These are phyloP conservation scores for Passalora sequoiae DNA, from an alignment of 2,329 filamentous ascomycete genomes.

Conservation along the genomic window DNA sequence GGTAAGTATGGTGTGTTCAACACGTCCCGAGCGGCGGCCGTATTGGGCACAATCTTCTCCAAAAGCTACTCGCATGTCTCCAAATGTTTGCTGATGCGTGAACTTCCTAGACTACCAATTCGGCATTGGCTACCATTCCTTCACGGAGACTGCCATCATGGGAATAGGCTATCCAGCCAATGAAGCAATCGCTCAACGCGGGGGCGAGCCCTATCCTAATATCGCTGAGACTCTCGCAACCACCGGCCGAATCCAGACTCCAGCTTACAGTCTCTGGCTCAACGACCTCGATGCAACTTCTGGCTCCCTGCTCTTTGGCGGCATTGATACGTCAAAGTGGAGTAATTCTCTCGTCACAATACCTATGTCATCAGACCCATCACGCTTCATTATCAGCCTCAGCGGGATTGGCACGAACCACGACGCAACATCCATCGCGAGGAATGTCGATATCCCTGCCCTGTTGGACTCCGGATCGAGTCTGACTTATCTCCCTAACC, in stretches of 20 bases:
- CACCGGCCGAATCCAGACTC: slow-evolving; percentile 56
- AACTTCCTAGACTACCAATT: slow-evolving; percentile 65
- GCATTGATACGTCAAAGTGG: slow-evolving; percentile 72
- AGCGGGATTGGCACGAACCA: slow-evolving; percentile 44
- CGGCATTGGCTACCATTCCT: slow-evolving; percentile 62
- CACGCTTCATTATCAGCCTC: slow-evolving; percentile 45
- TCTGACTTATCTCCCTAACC: slow-evolving; percentile 61
- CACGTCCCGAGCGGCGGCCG: too few species aligned
- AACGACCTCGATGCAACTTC: slow-evolving; percentile 56
- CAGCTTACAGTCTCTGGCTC: slow-evolving; percentile 64
- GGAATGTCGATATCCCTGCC: background rate
- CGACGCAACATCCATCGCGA: slow-evolving; percentile 22
- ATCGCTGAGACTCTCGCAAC: slow-evolving; percentile 62
- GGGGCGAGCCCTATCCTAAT: slow-evolving; percentile 52
- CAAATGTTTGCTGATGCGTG: too few species aligned
- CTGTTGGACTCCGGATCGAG: slow-evolving; percentile 71
- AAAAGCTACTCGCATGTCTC: too few species aligned
- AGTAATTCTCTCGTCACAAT: slow-evolving; percentile 57
- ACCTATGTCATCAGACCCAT: slow-evolving; percentile 47
- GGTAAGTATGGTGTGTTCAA: too few species aligned
- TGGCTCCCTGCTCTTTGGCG: slow-evolving; percentile 71
- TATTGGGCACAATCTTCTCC: too few species aligned
- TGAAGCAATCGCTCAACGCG: slow-evolving; percentile 64
- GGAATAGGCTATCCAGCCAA: slow-evolving; percentile 78
- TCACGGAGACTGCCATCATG: slow-evolving; percentile 58